Evolutionary conservation across 2,329 filamentous ascomycete genomes (phyloP).

Genomic region (Alternaria infectoria): DNA sequence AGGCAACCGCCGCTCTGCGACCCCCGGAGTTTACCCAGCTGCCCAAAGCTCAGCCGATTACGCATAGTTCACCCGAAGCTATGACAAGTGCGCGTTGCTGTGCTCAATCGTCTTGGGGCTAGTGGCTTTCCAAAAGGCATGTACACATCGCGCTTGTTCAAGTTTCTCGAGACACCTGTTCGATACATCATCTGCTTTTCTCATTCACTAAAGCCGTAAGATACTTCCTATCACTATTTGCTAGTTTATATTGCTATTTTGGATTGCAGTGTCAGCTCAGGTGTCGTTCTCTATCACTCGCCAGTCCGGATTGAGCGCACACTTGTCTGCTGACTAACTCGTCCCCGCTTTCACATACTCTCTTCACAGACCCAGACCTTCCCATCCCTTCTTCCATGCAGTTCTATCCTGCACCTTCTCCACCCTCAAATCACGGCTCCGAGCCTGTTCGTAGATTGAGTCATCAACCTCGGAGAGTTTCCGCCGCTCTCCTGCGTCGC

Average conservation of each 20-base stretch:
- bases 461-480: background rate
- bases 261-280: background rate
- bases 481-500: background rate
- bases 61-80: background rate
- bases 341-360: background rate
- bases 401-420: background rate
- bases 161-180: background rate
- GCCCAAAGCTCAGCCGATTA: background rate
- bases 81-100: background rate
- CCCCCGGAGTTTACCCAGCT: background rate
- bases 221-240: background rate
- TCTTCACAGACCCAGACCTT: background rate
- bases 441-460: background rate
- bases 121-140: background rate
- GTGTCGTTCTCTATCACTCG: background rate
- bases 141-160: background rate
- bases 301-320: background rate
- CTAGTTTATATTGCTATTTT: background rate
- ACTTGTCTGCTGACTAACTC: background rate
- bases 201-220: background rate
- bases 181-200: background rate
- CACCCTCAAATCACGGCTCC: background rate
- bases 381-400: background rate
- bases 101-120: background rate
- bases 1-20: background rate